Percentiles rank a stretch among this genome's conserved stretches.
Evolutionary conservation across 2,329 filamentous ascomycete species (phyloP).

Genomic region (Xylariaceae sp.): DNA sequence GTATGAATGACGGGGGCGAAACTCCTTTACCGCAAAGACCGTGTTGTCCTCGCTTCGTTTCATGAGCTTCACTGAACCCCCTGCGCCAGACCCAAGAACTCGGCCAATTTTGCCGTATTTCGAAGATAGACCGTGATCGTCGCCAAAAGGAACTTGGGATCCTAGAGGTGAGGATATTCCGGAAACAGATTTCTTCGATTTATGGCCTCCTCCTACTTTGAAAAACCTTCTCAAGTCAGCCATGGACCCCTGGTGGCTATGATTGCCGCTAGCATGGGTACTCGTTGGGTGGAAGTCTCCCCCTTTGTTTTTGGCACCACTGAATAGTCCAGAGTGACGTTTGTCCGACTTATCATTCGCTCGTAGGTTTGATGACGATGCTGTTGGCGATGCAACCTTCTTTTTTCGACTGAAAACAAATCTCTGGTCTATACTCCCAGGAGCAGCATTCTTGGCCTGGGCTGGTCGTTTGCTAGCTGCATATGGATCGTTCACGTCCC

Average conservation of each 20-base stretch:
- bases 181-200: conserved; percentile 65
- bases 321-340: conserved; percentile 45
- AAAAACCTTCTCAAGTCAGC: conserved; percentile 96
- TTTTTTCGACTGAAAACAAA: conserved; percentile 82
- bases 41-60: conserved; percentile 88
- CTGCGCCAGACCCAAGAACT: conserved; percentile 88
- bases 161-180: conserved; percentile 53
- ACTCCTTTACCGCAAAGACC: conserved; percentile 97
- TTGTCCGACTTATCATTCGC: conserved; percentile 47
- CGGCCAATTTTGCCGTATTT: conserved; percentile 97
- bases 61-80: conserved; percentile 90
- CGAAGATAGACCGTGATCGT: conserved; percentile 83
- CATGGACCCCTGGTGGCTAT: conserved; percentile 74
- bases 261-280: conserved; percentile 46
- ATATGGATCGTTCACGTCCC: conserved; percentile 81
- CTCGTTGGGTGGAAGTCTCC: conserved; percentile 45
- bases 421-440: conserved; percentile 70
- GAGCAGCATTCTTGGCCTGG: conserved; percentile 59
- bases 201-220: conserved; percentile 67
- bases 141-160: conserved; percentile 79
- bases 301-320: conserved; percentile 34
- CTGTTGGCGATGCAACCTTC: conserved; percentile 54
- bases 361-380: conserved; percentile 49
- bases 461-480: conserved; percentile 74
- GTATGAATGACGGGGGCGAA: conserved; percentile 84